Base-by-base conservation (phyloP, 2,329 filamentous ascomycete species). In the Phialophora verrucosa region DNA sequence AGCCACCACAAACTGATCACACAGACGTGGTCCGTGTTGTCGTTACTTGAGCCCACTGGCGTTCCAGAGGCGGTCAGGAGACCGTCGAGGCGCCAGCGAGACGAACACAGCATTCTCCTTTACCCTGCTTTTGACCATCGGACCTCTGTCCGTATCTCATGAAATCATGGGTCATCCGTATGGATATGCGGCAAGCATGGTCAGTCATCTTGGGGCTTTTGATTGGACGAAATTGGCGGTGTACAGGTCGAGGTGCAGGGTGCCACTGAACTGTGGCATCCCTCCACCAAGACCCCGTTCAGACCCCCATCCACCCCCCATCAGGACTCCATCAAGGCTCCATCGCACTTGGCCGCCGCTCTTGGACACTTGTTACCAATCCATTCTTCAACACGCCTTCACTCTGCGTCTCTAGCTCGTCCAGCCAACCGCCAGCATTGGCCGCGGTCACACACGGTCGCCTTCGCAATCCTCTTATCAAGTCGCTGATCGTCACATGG, bases 351-450 rank as follows among this genome's bases (percentile, higher is more conserved):
- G 53, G 53, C 25, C 53, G 53, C 53, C 7, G 27, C 53, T 1
- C 49, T 27, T 12, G 20, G 27, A 12, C 17, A 12, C 12, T 31
- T 55, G 53, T 31, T 35, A 55, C 29, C 53, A 31, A 55, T 31
- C 27, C 27, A 35, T 31, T n/a, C 27, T n/a, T 20, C 53, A 55
- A 12, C 27, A 55, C 29, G 14, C 29, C 27, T 11, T 31, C 53
- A n/a, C 25, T 51, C 49, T 51, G 49, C 49, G 12, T 14, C 35
- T 14, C 11, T 49, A 49, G 38, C 23, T 12, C 38, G 44, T 32
- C 56, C 56, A 49, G 38, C 56, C 49, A 17, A 59, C 56, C 23
- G 56, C 35, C 38, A 38, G 11, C 56, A 35, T 58, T 27, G 47
- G 20, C 47, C 20, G 1, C 10, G 29, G n/a, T n/a, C 55, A 23